Percentiles rank a stretch among this genome's conserved stretches.
phyloP scores from a whole-genome alignment of 495 filamentous ascomycete genomes.

The Melanomma pulvis-pyrius region DNA sequence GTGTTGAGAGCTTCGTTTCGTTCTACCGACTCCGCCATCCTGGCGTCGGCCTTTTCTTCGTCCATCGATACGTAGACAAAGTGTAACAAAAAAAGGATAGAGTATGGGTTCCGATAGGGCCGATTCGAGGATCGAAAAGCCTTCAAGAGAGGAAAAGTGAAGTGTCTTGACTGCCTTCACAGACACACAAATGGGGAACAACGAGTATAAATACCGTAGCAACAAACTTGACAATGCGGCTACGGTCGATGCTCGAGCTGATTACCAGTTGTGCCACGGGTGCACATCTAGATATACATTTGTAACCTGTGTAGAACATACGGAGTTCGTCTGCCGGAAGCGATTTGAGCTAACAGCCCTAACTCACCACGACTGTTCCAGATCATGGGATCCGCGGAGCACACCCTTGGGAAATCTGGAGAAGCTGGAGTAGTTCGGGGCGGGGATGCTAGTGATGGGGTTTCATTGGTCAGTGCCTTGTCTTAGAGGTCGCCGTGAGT shows the following conservation, averaged over 20 bases:
- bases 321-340: slow-evolving; percentile 23
- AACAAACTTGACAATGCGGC: background rate
- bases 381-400: background rate
- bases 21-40: slow-evolving; percentile 22
- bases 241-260: background rate
- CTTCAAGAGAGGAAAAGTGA: background rate
- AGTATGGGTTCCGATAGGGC: background rate
- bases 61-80: slow-evolving; percentile 1
- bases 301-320: background rate
- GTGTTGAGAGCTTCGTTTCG: slow-evolving; percentile 9
- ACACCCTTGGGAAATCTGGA: slow-evolving; percentile 7
- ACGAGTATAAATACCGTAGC: background rate
- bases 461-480: background rate
- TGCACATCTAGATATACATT: background rate
- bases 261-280: background rate
- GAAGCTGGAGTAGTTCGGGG: background rate
- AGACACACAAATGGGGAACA: background rate
- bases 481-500: background rate
- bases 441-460: slow-evolving; percentile 2
- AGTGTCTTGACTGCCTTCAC: background rate
- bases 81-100: background rate
- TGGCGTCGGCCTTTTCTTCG: slow-evolving; percentile 10
- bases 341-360: background rate
- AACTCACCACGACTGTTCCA: slow-evolving; percentile 5
- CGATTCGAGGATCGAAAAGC: background rate